phyloP scores from a whole-genome alignment of 2,329 filamentous ascomycete species.

The Xylariaceae sp. region DNA sequence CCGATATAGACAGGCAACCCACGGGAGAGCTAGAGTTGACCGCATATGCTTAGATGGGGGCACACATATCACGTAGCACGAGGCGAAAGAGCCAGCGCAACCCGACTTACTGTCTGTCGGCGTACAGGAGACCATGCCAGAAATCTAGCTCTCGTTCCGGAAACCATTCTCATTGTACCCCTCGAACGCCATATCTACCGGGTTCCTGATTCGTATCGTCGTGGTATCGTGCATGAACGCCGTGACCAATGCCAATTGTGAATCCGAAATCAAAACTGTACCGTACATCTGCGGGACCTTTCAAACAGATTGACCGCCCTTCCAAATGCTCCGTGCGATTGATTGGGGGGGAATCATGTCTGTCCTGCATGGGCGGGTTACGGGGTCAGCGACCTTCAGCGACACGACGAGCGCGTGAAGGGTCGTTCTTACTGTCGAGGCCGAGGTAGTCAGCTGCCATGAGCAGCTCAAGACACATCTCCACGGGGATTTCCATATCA shows the following conservation, averaged over 20 bases:
- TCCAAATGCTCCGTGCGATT: too few species aligned
- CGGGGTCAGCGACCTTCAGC: constrained; percentile 7
- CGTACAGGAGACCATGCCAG: too few species aligned
- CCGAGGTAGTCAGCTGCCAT: constrained; percentile 75
- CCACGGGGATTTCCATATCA: constrained; percentile 76
- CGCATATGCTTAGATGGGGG: constrained; percentile 42
- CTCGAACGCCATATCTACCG: constrained; percentile 17
- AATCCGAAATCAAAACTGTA: too few species aligned
- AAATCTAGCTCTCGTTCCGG: not conserved
- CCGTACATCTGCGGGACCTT: too few species aligned
- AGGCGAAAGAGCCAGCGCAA: too few species aligned
- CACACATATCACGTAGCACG: not conserved
- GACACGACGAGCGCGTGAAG: not conserved
- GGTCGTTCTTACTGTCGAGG: constrained; percentile 51
- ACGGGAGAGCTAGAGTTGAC: constrained; percentile 44
- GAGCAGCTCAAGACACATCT: constrained; percentile 72
- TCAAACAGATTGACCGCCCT: too few species aligned
- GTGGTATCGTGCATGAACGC: constrained; percentile 2
- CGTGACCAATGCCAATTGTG: not conserved
- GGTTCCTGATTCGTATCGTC: constrained; percentile 5
- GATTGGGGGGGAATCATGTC: too few species aligned
- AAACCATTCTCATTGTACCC: not conserved
- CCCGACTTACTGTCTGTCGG: too few species aligned
- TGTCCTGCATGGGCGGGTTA: not conserved
- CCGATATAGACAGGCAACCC: constrained; percentile 51